Base-by-base conservation (phyloP, 306 rosid species). In the Calophaca sinica region DNA sequence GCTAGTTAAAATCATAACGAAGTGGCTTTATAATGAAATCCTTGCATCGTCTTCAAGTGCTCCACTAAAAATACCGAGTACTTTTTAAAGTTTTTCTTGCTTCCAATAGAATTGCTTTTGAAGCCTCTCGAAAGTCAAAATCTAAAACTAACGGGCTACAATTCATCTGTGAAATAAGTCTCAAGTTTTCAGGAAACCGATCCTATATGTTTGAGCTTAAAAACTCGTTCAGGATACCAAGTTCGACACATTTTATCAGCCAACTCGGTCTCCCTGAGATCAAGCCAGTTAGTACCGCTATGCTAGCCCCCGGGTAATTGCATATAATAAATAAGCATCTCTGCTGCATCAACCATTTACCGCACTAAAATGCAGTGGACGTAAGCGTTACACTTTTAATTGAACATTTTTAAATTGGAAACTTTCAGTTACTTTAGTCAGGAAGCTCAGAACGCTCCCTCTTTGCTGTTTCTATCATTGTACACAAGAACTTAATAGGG, bases 381-480 rank as follows among this genome's bases (percentile, higher is more conserved):
- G 46, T 48, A 42, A 72, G 69, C 3, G 63, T 66, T 65, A 72
- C 51, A 67, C 76, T 42, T 50, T 39, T 28, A 64, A 82, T 73
- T 48, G 41, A 60, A 78, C 66, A 66, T 38, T 31, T 26, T 28
- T 52, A 41, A 32, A 31, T 76, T 58, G 31, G 55, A 78, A 68
- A 20, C 32, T 60, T 4, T 33, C 3, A 70, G 60, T 79, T 73
- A 60, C 54, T 59, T 88, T 88, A 92, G 62, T 92, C 92, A 32
- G 89, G 96, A 67, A 94, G 89, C 87, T 94, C 98, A 65, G 90
- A 85, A 15, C 86, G 87, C 80, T 91, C 96, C 84, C 94, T 85
- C 81, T 75, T 84, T 5, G 96, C 98, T 33, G 98, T 90, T 64
- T 89, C 92, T 65, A 63, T 58, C 99, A 92, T 94, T 58, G 92